Percentiles rank a stretch among this genome's conserved stretches.
Conservation (phyloP, 257 asterid genomes). For the Anisodus acutangulus region DNA sequence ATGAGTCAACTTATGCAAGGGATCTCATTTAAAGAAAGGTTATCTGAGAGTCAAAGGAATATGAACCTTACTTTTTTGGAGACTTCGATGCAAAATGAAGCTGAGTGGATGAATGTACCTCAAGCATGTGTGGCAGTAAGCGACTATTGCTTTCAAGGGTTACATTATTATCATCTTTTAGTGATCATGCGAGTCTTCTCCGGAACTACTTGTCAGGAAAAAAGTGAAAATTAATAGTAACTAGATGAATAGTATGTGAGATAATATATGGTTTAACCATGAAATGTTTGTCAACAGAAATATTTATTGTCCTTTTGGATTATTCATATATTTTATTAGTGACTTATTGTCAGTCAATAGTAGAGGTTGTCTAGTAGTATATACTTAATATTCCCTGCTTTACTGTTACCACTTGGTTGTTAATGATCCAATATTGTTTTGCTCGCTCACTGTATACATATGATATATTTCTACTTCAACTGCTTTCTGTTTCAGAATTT, state of each 20-base stretch:
- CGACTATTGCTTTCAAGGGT: background rate
- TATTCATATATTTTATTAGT: too few relatives aligned
- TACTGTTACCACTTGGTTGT: slow-evolving; percentile 5
- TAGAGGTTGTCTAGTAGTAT: background rate
- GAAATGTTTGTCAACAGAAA: background rate
- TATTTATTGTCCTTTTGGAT: too few relatives aligned
- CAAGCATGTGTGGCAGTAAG: background rate
- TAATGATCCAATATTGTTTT: background rate
- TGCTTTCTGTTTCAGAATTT: slow-evolving; percentile 60
- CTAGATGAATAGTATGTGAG: background rate
- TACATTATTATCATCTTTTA: background rate
- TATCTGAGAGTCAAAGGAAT: slow-evolving; percentile 20
- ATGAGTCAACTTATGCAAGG: slow-evolving; percentile 1
- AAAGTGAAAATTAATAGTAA: slow-evolving; percentile 1
- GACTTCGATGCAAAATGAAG: slow-evolving; percentile 15
- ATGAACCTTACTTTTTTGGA: background rate
- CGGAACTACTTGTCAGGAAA: background rate
- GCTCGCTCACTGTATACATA: slow-evolving; percentile 15
- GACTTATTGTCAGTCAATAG: background rate
- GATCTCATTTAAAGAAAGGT: background rate
- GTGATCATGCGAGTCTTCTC: background rate
- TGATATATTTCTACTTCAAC: background rate
- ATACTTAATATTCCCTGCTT: background rate
- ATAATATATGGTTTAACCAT: background rate
- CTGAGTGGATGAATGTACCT: background rate